Conservation (phyloP, 768 basidiomycete genomes). For the Mycena floridula region DNA sequence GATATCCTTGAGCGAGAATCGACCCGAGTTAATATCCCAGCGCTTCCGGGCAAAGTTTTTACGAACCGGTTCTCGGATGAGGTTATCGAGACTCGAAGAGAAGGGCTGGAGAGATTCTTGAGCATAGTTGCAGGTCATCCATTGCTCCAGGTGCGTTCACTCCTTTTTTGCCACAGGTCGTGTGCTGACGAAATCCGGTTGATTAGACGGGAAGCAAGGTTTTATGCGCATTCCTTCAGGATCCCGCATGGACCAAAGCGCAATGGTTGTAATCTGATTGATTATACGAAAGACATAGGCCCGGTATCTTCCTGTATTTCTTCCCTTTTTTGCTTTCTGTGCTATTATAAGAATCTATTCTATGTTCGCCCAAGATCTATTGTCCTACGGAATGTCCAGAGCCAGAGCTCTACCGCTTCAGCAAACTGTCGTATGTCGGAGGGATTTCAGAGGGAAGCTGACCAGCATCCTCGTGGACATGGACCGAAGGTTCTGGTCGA, state of each 20-base stretch:
- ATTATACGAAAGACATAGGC: too few species aligned
- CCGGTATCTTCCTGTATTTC: too few species aligned
- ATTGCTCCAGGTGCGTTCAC: constrained; percentile 71
- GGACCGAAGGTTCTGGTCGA: not conserved
- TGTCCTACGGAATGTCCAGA: not conserved
- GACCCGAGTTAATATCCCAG: constrained; percentile 95
- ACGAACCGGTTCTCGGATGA: constrained; percentile 98
- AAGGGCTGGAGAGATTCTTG: constrained; percentile 92
- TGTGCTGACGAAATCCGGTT: constrained; percentile 7
- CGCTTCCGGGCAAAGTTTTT: constrained; percentile 96
- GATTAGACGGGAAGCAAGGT: constrained; percentile 91
- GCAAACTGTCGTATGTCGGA: not conserved
- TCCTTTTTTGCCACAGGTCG: not conserved
- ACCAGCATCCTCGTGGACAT: not conserved
- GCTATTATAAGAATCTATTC: not conserved
- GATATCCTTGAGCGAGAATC: constrained; percentile 97
- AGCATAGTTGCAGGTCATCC: constrained; percentile 98
- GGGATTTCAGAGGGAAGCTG: not conserved
- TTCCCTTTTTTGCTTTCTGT: not conserved
- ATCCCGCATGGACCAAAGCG: constrained; percentile 83
- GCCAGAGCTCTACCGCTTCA: not conserved
- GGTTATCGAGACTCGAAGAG: constrained; percentile 86
- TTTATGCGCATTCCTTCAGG: constrained; percentile 91
- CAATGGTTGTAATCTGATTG: constrained; percentile 56
- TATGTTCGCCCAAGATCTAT: too few species aligned